phyloP scores from a whole-genome alignment of 2,329 filamentous ascomycete species.

The Botryosphaeria dothidea region DNA sequence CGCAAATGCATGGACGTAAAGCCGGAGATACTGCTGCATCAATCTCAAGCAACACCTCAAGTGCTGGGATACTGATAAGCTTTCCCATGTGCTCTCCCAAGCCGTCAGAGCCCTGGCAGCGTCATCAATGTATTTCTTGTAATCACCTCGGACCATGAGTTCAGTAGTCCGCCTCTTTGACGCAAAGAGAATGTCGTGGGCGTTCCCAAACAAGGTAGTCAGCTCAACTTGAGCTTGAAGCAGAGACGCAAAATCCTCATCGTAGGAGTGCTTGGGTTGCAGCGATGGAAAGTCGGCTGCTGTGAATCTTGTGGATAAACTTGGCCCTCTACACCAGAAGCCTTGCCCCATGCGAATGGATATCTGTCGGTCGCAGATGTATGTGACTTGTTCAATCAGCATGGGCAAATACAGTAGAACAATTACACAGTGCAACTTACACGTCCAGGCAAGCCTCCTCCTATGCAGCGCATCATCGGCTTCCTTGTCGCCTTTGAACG shows the following conservation, averaged over 20 bases:
- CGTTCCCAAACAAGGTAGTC: slow-evolving; percentile 19
- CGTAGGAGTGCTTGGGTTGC: slow-evolving; percentile 17
- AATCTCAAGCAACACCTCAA: slow-evolving; percentile 14
- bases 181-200: slow-evolving; percentile 20
- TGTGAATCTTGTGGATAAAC: slow-evolving; percentile 17
- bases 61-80: slow-evolving; percentile 9
- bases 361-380: slow-evolving; percentile 19
- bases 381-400: not conserved
- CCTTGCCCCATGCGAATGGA: slow-evolving; percentile 21
- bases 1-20: slow-evolving; percentile 21
- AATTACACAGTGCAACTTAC: not conserved
- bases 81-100: slow-evolving; percentile 12
- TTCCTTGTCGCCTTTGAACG: slow-evolving; percentile 18
- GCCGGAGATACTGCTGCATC: slow-evolving; percentile 18
- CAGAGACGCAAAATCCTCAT: slow-evolving; percentile 19
- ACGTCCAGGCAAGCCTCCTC: slow-evolving; percentile 20
- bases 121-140: slow-evolving; percentile 21
- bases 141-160: slow-evolving; percentile 19
- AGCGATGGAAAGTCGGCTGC: slow-evolving; percentile 20
- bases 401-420: too few relatives aligned
- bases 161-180: slow-evolving; percentile 18
- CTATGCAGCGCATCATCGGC: slow-evolving; percentile 10
- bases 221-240: slow-evolving; percentile 20
- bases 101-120: slow-evolving; percentile 13
- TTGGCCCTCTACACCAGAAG: slow-evolving; percentile 20